Evolutionary conservation across 2,329 filamentous ascomycete genomes (phyloP).

Genomic region (Verticillium longisporum): DNA sequence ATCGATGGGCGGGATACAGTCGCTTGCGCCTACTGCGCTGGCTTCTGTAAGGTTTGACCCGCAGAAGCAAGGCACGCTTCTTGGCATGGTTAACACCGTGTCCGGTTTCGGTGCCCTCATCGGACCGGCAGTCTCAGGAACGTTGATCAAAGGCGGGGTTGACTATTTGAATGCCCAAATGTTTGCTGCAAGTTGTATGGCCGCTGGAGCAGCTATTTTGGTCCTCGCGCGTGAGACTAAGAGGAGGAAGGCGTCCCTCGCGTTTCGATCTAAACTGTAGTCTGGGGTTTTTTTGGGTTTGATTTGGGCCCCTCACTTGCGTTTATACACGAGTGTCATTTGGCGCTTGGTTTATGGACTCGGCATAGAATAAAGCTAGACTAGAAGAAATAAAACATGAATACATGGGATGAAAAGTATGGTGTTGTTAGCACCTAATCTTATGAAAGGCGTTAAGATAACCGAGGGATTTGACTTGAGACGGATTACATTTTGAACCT

Average conservation of each 20-base stretch:
- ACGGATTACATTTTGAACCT: too few species aligned
- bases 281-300: background rate
- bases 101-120: background rate
- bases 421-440: too few species aligned
- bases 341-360: too few species aligned
- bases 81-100: background rate
- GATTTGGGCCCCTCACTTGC: too few species aligned
- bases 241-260: background rate
- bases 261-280: background rate
- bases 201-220: background rate
- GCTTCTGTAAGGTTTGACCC: background rate
- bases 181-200: background rate
- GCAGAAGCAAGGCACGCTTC: background rate
- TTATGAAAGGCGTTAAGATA: too few species aligned
- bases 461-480: too few species aligned
- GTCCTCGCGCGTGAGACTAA: background rate
- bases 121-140: background rate
- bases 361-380: too few species aligned
- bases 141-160: background rate
- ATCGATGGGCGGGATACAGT: background rate
- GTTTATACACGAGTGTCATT: too few species aligned
- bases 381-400: too few species aligned
- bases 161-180: background rate
- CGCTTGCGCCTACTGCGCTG: background rate
- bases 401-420: too few species aligned